Conservation (phyloP, 345 rosid genomes). For the Boechera retrofracta region DNA sequence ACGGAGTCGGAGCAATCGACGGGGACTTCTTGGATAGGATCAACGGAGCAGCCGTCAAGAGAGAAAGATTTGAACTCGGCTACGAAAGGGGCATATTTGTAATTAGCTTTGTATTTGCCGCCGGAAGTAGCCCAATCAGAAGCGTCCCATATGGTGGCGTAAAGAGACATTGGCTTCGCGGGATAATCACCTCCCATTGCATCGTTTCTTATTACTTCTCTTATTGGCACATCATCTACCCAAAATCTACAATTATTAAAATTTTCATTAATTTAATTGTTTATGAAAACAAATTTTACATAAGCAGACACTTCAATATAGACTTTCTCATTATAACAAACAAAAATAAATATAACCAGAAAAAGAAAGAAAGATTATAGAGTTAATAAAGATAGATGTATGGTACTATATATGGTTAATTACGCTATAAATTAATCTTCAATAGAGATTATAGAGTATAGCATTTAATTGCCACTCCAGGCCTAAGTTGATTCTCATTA, state of each 20-base stretch:
- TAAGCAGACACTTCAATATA: not conserved
- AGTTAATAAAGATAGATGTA: not conserved
- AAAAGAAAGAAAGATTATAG: too few relatives aligned
- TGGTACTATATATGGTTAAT: not conserved
- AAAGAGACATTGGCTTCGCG: constrained; percentile 83
- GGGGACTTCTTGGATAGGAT: constrained; percentile 63
- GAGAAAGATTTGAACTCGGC: constrained; percentile 71
- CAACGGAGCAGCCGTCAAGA: constrained; percentile 72
- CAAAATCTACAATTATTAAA: constrained; percentile 60
- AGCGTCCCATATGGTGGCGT: constrained; percentile 98
- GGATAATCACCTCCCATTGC: constrained; percentile 88
- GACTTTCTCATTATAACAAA: not conserved
- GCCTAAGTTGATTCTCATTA: not conserved
- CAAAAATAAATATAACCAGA: not conserved
- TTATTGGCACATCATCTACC: constrained; percentile 82
- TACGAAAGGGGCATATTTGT: constrained; percentile 74
- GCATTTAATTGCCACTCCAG: not conserved
- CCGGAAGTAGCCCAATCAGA: constrained; percentile 94
- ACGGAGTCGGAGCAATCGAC: constrained; percentile 46
- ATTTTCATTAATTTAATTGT: not conserved
- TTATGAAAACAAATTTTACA: not conserved
- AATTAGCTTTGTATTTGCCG: constrained; percentile 72
- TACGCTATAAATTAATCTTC: constrained; percentile 1
- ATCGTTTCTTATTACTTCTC: constrained; percentile 66
- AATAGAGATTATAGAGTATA: not conserved